phyloP scores from a whole-genome alignment of 1,284 basidiomycete species.

The Vanrija sp. region DNA sequence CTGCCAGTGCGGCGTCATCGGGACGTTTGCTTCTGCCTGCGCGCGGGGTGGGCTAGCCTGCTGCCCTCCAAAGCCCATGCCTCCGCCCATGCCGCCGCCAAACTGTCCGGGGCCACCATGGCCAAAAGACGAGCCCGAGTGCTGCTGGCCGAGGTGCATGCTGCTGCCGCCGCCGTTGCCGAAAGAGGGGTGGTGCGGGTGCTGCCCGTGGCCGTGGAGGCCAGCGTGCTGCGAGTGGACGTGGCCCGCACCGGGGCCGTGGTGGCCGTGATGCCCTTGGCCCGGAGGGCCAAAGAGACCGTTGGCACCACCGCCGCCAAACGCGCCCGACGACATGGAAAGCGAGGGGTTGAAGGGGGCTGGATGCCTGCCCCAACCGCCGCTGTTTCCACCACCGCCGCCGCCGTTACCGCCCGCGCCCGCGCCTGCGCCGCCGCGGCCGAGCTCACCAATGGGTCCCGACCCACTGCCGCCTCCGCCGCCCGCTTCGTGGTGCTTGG shows the following conservation, averaged over 20 bases:
- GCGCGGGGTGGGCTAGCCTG: constrained; percentile 38
- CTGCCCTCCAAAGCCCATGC: constrained; percentile 19
- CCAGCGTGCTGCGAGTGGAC: constrained; percentile 16
- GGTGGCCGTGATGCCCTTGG: constrained; percentile 12
- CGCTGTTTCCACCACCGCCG: constrained; percentile 9
- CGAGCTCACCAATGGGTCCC: constrained; percentile 17
- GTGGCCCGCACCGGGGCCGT: constrained; percentile 13
- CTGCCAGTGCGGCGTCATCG: constrained; percentile 47
- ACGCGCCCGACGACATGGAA: constrained; percentile 14
- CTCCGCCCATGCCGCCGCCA: constrained; percentile 24
- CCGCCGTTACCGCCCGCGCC: constrained; percentile 6
- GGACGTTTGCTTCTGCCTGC: constrained; percentile 28
- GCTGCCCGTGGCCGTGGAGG: constrained; percentile 19
- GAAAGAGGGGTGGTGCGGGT: constrained; percentile 29
- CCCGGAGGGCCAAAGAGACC: constrained; percentile 15
- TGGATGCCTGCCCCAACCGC: constrained; percentile 21
- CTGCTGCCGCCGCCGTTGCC: constrained; percentile 22
- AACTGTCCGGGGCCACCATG: constrained; percentile 19
- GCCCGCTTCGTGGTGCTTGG: constrained; percentile 33
- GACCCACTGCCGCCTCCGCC: constrained; percentile 12
- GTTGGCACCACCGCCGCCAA: constrained; percentile 16
- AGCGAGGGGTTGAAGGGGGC: constrained; percentile 19
- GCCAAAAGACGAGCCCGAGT: constrained; percentile 18
- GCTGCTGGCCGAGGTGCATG: constrained; percentile 28
- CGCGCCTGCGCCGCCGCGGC: constrained; percentile 14